Base-by-base conservation (phyloP, 495 filamentous ascomycete species). In the Penicillium ucsense region DNA sequence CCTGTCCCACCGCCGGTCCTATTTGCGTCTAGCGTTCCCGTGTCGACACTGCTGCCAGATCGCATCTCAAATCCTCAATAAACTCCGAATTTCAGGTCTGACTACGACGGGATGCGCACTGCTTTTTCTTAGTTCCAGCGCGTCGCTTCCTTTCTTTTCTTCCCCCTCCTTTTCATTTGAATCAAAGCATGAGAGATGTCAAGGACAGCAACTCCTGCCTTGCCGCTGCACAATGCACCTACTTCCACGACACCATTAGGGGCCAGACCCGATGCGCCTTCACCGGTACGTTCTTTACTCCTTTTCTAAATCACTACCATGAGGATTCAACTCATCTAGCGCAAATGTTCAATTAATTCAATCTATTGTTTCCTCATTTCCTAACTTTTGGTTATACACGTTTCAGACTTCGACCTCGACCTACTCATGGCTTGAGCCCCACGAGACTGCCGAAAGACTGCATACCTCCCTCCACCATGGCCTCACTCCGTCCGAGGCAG, bases 391-490 rank as follows among this genome's bases (percentile, higher is more conserved):
- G 32, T 10, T 11, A 45, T 31, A 20, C 31, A 41, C 11, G 33
- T 36, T 42, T 6, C 42, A 84, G 77, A 73, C 75, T 34, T 70
- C 76, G 49, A 83, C 81, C 43, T 78, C 82, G 30, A 69, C 66
- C 36, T 82, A 78, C 53, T 77, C 82, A 38, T 65, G 75, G 56
- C 75, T 95, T 51, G 80, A 81, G 28, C 74, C 84, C 30, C 72
- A 81, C 57, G 86, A 96, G 63, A 85, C 87, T 28, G 89, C 89
- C 42, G 71, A 81, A 34, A 82, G 79, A 49, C 71, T 96, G 38
- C 75, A 83, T 41, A 89, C 92, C n/a, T 96, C 91, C 28, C 72
- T 94, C 28, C 78, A 71, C 10, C 74, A 87, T 53, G 92, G 92
- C 31, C 76, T 99, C 20, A 78, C 85, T 2, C 84, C 88, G 3